These are phyloP conservation scores for Effrenium voratum DNA, from an alignment of 73 alveolate species.

Conservation along the genomic window DNA sequence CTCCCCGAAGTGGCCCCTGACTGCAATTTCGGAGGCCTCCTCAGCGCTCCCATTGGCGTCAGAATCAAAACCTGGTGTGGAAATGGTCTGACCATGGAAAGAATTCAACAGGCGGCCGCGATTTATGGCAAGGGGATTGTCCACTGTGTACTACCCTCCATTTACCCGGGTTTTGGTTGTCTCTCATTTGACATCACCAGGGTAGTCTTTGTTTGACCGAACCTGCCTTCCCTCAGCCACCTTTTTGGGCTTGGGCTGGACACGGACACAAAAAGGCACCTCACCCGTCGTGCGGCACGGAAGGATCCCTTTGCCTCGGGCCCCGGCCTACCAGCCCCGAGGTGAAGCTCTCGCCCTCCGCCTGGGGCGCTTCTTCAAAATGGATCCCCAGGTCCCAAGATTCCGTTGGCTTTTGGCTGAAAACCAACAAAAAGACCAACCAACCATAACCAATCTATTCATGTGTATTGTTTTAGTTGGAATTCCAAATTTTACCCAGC, in stretches of 20 bases:
- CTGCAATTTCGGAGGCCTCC: neutral
- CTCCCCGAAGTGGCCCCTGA: neutral
- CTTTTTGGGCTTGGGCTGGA: neutral
- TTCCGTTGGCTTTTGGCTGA: no score
- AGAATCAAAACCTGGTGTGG: neutral
- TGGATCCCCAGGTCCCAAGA: no score
- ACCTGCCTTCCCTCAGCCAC: neutral
- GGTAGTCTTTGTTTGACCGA: neutral
- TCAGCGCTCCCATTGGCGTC: neutral
- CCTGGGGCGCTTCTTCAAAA: neutral
- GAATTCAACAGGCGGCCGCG: no score
- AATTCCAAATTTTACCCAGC: no score
- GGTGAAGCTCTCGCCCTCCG: neutral
- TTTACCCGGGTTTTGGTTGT: neutral
- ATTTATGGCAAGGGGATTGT: neutral
- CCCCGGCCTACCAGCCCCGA: slow-evolving; percentile 27
- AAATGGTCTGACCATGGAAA: neutral
- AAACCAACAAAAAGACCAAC: no score
- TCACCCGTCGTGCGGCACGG: no score
- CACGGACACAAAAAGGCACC: no score
- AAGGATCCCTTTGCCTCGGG: neutral
- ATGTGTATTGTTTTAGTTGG: no score
- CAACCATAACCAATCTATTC: no score
- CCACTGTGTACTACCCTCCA: neutral
- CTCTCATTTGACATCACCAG: neutral